These are phyloP conservation scores for Leccinellum rugosiceps DNA, from an alignment of 768 basidiomycete genomes.

Conservation along the genomic window DNA sequence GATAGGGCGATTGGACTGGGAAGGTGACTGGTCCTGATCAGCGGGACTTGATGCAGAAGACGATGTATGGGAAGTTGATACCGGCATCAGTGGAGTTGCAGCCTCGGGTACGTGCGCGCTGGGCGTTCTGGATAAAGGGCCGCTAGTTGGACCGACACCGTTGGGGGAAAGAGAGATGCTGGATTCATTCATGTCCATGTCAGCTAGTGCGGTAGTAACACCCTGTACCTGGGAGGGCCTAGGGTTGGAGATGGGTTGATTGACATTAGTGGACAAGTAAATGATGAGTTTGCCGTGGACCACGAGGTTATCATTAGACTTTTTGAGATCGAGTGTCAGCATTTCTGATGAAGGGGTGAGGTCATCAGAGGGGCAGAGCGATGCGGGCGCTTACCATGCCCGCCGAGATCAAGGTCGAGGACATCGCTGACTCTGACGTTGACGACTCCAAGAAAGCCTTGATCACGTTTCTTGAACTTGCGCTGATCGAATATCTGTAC, in stretches of 20 bases:
- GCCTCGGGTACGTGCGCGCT: conserved; percentile 67
- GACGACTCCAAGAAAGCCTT: conserved; percentile 97
- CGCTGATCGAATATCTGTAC: conserved; percentile 99
- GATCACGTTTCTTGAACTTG: conserved; percentile 98
- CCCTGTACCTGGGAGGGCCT: conserved; percentile 71
- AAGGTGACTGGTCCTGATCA: conserved; percentile 29
- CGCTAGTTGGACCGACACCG: conserved; percentile 32
- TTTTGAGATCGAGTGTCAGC: conserved; percentile 94
- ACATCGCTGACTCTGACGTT: conserved; percentile 91
- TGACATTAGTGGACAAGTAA: conserved; percentile 90
- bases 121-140: conserved; percentile 54
- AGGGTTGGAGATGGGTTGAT: conserved; percentile 79
- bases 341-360: conserved; percentile 59
- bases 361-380: not conserved
- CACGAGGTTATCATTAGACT: conserved; percentile 97
- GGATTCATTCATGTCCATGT: conserved; percentile 60
- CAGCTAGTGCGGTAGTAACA: conserved; percentile 54
- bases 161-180: conserved; percentile 55
- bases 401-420: conserved; percentile 86
- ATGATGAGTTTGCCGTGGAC: conserved; percentile 98
- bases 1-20: conserved; percentile 34
- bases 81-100: conserved; percentile 39
- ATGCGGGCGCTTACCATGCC: conserved; percentile 69
- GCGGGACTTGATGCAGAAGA: conserved; percentile 24
- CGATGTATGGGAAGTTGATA: conserved; percentile 36